Percentiles rank a stretch among this genome's conserved stretches.
Evolutionary conservation across 192 early-diverging fungal species (phyloP).

Genomic region (Coemansia sp.): DNA sequence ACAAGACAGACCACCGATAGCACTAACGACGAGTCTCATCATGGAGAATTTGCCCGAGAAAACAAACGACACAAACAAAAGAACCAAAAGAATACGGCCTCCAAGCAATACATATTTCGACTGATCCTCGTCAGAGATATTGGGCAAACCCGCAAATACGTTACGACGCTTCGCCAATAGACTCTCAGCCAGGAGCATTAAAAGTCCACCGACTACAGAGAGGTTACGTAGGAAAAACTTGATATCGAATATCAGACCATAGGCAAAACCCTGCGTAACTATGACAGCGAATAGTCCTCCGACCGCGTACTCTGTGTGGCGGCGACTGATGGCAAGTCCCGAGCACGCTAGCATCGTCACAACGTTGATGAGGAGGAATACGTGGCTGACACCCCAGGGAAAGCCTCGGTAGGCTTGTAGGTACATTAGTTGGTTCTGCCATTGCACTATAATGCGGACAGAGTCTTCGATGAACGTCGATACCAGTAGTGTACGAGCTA

Average conservation of each 20-base stretch:
- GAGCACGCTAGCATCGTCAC: slow-evolving; percentile 86
- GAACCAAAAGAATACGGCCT: slow-evolving; percentile 89
- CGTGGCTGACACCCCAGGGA: slow-evolving; percentile 77
- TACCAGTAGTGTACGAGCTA: slow-evolving; percentile 93
- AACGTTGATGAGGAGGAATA: slow-evolving; percentile 86
- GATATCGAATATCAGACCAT: slow-evolving; percentile 90
- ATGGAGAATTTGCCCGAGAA: slow-evolving; percentile 84
- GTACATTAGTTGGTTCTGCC: slow-evolving; percentile 86
- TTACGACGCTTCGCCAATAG: slow-evolving; percentile 65
- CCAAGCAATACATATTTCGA: slow-evolving; percentile 91
- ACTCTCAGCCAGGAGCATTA: slow-evolving; percentile 91
- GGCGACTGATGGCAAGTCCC: slow-evolving; percentile 78
- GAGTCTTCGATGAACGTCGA: slow-evolving; percentile 96
- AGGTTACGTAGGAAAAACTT: slow-evolving; percentile 91
- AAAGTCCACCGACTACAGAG: slow-evolving; percentile 90
- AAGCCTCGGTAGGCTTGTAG: slow-evolving; percentile 81
- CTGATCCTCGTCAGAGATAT: slow-evolving; percentile 80
- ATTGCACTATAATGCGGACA: slow-evolving; percentile 85
- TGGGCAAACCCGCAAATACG: slow-evolving; percentile 89
- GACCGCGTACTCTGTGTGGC: slow-evolving; percentile 82
- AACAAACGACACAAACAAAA: slow-evolving; percentile 88
- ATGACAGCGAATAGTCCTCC: slow-evolving; percentile 81
- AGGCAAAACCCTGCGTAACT: slow-evolving; percentile 87
- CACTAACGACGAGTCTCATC: slow-evolving; percentile 68
- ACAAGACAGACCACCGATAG: slow-evolving; percentile 81